A percentile compares a stretch with the other conserved stretches of the same genome.
phyloP scores from a whole-genome alignment of 1,139 yeast genomes.

The Diutina catenulata region DNA sequence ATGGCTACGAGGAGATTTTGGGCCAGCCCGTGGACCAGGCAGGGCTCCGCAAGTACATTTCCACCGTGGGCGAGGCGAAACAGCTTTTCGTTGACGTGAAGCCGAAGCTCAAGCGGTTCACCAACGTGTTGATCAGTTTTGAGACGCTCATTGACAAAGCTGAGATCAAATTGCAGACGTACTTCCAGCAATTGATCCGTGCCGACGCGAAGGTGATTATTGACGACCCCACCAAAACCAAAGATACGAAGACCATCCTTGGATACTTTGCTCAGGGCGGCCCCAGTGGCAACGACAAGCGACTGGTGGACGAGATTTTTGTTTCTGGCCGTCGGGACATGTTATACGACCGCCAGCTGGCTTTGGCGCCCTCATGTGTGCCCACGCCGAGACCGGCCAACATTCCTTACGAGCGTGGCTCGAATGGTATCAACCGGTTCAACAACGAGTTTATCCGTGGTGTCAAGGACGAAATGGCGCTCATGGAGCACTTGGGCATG shows the following conservation, averaged over 20 bases:
- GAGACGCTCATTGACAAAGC: constrained; percentile 34
- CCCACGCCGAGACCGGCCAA: constrained; percentile 24
- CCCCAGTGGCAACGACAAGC: constrained; percentile 8
- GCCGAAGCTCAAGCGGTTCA: constrained; percentile 29
- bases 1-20: constrained; percentile 36
- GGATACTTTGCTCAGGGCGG: constrained; percentile 26
- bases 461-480: background rate
- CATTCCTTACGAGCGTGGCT: constrained; percentile 47
- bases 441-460: background rate
- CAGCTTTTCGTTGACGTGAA: constrained; percentile 25
- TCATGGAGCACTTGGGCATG: background rate
- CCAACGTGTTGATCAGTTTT: constrained; percentile 37
- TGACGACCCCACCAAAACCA: background rate
- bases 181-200: constrained; percentile 16
- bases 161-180: constrained; percentile 28
- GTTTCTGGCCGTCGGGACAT: constrained; percentile 15
- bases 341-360: constrained; percentile 29
- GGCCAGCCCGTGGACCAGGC: constrained; percentile 25
- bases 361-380: constrained; percentile 22
- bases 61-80: constrained; percentile 24
- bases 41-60: constrained; percentile 28
- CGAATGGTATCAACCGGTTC: constrained; percentile 3
- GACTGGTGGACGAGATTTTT: constrained; percentile 7
- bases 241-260: constrained; percentile 10
- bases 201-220: constrained; percentile 13